phyloP scores from a whole-genome alignment of 2,329 filamentous ascomycete genomes.

The Didymellaceae sp. region DNA sequence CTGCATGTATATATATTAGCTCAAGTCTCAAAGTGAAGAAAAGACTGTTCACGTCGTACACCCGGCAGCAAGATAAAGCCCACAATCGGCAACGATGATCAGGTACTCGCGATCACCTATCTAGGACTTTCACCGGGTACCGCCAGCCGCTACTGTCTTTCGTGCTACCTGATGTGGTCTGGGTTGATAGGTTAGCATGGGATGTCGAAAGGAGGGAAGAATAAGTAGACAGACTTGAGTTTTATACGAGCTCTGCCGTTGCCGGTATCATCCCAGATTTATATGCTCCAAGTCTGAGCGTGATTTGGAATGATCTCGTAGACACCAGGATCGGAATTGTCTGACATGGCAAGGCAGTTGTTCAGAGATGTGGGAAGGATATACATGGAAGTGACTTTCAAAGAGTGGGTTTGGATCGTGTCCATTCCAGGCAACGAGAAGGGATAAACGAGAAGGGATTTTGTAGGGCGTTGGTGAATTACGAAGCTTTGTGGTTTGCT shows the following conservation, averaged over 20 bases:
- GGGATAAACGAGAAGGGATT: too few species aligned
- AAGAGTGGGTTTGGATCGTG: too few species aligned
- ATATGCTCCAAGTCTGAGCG: not conserved
- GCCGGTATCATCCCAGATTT: not conserved
- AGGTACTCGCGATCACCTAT: constrained; percentile 4
- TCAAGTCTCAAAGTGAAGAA: too few species aligned
- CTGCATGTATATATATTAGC: too few species aligned
- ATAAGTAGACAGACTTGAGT: not conserved
- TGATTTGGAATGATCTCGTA: constrained; percentile 1
- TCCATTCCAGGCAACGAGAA: too few species aligned
- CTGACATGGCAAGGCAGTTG: not conserved
- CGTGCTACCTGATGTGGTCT: not conserved
- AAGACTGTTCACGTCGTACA: too few species aligned
- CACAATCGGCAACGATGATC: not conserved
- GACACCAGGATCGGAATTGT: not conserved
- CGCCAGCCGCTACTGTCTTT: not conserved
- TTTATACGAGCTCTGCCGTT: not conserved
- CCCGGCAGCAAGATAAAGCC: constrained; percentile 1
- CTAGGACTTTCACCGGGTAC: constrained; percentile 1
- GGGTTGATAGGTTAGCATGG: not conserved
- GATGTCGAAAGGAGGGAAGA: not conserved
- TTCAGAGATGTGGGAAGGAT: too few species aligned
- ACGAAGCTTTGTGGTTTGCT: too few species aligned
- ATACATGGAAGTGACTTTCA: too few species aligned
- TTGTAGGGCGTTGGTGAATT: not conserved